These are phyloP conservation scores for Claviceps arundinis DNA, from an alignment of 2,329 filamentous ascomycete genomes.

Conservation along the genomic window DNA sequence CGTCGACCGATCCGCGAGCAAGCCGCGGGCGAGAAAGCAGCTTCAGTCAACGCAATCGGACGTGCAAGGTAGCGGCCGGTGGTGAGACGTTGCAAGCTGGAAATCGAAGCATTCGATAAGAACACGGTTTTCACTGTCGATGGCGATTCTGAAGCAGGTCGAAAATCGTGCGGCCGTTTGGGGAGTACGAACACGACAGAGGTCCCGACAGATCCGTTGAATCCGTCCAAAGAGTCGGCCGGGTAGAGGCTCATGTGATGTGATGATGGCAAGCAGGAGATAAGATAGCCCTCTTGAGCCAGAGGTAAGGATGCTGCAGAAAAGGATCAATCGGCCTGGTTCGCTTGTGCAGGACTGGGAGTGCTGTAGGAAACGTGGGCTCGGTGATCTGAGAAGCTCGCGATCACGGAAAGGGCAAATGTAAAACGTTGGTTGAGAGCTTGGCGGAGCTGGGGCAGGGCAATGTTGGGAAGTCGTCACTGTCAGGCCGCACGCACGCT, in stretches of 20 bases:
- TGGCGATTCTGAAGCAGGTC: neutral
- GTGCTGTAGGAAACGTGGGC: neutral
- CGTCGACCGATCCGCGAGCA: slow-evolving; percentile 27
- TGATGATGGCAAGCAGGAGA: neutral
- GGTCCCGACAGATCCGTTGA: neutral
- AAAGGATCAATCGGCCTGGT: neutral
- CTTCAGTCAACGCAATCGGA: slow-evolving; percentile 3
- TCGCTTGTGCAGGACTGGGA: neutral
- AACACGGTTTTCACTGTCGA: neutral
- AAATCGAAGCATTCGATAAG: slow-evolving; percentile 7
- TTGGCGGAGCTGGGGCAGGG: neutral
- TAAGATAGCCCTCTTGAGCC: neutral
- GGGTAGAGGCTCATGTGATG: slow-evolving; percentile 1
- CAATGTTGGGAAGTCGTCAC: slow-evolving; percentile 1
- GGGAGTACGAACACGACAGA: neutral
- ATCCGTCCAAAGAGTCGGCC: neutral
- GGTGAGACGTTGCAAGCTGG: slow-evolving; percentile 1
- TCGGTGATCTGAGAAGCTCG: neutral
- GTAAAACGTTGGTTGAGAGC: neutral
- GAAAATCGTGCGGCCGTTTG: neutral
- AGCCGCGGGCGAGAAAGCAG: slow-evolving; percentile 20
- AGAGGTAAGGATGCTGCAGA: neutral
- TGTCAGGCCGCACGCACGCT: neutral
- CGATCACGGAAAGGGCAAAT: neutral
- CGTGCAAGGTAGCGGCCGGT: neutral